These are phyloP conservation scores for Phoma sp. DNA, from an alignment of 2,329 filamentous ascomycete species.

Conservation along the genomic window DNA sequence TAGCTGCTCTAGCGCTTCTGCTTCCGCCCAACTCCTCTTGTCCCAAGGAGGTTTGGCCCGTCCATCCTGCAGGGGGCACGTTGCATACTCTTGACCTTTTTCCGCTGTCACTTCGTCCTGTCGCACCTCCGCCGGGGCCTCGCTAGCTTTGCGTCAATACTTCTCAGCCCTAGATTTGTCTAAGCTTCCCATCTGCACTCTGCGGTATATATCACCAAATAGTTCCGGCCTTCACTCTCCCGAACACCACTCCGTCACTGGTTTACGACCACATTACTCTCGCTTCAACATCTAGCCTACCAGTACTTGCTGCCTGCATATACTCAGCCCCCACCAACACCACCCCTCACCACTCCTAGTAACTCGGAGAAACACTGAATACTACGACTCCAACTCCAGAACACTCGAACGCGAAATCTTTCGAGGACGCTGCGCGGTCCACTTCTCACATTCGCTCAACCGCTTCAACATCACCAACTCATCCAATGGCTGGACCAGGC, in stretches of 20 bases:
- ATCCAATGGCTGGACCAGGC: constrained; percentile 85
- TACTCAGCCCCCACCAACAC: constrained; percentile 42
- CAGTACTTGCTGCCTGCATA: constrained; percentile 41
- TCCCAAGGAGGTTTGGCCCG: constrained; percentile 46
- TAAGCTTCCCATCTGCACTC: constrained; percentile 41
- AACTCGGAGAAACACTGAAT: constrained; percentile 19
- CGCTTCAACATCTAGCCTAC: constrained; percentile 40
- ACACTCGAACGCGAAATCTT: constrained; percentile 22
- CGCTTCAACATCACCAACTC: background rate
- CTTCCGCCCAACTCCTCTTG: constrained; percentile 44
- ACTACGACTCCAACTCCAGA: constrained; percentile 18
- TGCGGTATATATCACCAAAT: constrained; percentile 48
- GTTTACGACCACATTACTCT: constrained; percentile 41
- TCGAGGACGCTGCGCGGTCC: constrained; percentile 19
- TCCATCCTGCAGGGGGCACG: constrained; percentile 36
- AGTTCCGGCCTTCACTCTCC: constrained; percentile 33
- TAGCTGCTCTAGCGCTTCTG: constrained; percentile 46
- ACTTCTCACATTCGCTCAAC: constrained; percentile 25
- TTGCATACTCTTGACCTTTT: constrained; percentile 34
- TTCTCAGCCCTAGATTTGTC: constrained; percentile 24
- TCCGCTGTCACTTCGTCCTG: constrained; percentile 20
- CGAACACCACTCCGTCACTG: constrained; percentile 40
- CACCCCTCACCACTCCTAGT: constrained; percentile 22
- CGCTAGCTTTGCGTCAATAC: constrained; percentile 20
- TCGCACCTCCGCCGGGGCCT: constrained; percentile 20